Conservation (phyloP, 129 eudicot species). For the Helichrysum umbraculigerum region DNA sequence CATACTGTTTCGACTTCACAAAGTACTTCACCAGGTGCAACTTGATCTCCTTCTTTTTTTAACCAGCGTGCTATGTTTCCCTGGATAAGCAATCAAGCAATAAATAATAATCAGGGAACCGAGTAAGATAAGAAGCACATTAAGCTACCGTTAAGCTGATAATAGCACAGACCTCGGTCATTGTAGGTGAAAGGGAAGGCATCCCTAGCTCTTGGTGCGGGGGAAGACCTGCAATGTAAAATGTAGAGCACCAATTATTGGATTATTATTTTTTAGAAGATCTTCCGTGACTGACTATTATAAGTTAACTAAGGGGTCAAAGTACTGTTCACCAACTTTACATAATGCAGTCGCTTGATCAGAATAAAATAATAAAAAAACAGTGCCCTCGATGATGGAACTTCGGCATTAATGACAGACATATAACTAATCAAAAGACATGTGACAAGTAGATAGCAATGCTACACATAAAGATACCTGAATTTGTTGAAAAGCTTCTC, state of each 20-base stretch:
- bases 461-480: conserved; percentile 47
- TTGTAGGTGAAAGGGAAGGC: conserved; percentile 99
- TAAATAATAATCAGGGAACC: not conserved
- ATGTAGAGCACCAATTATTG: not conserved
- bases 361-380: not conserved
- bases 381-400: not conserved
- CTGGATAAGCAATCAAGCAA: conserved; percentile 37
- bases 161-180: conserved; percentile 68
- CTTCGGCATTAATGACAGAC: not conserved
- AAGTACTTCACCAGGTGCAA: conserved; percentile 91
- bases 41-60: conserved; percentile 97
- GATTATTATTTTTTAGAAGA: too few species aligned
- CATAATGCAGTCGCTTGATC: not conserved
- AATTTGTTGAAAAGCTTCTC: conserved; percentile 63
- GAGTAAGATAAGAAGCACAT: not conserved
- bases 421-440: not conserved
- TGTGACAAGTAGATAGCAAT: not conserved
- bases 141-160: conserved; percentile 21
- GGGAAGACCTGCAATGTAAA: conserved; percentile 66
- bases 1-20: conserved; percentile 99
- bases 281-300: not conserved
- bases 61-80: conserved; percentile 98
- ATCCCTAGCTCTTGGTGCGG: conserved; percentile 95
- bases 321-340: not conserved
- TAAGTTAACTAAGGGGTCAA: not conserved